Percentiles rank a stretch among this genome's conserved stretches.
These are phyloP conservation scores for Scalesia atractyloides DNA, from an alignment of 129 eudicot genomes.

Conservation along the genomic window DNA sequence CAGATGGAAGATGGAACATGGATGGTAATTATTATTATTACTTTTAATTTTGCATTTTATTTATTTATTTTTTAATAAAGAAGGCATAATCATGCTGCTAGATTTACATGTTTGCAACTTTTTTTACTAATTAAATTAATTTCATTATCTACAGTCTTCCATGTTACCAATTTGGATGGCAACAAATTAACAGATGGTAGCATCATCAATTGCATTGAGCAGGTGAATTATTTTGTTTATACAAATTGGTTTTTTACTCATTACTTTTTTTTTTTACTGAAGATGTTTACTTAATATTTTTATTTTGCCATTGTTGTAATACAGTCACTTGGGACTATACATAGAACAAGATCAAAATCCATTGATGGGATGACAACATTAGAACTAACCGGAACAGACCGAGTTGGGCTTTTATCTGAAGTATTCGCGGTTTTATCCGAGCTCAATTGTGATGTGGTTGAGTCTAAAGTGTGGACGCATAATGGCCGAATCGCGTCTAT, in stretches of 20 bases:
- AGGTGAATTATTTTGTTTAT: conserved; percentile 45
- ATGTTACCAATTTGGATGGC: conserved; percentile 85
- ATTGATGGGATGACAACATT: conserved; percentile 71
- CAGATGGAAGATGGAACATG: conserved; percentile 99
- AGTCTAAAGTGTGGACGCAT: conserved; percentile 91
- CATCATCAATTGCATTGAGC: conserved; percentile 72
- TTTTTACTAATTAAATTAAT: conserved; percentile 25
- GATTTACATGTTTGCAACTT: conserved; percentile 19
- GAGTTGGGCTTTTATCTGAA: conserved; percentile 86
- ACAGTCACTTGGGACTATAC: conserved; percentile 77
- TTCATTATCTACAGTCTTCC: conserved; percentile 66
- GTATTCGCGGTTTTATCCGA: conserved; percentile 81
- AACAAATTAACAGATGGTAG: conserved; percentile 71
- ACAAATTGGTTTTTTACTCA: neutral
- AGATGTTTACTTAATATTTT: neutral
- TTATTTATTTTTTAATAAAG: neutral
- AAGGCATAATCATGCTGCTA: conserved; percentile 23
- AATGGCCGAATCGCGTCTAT: conserved; percentile 84
- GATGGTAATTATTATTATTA: conserved; percentile 52
- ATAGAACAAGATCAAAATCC: conserved; percentile 46
- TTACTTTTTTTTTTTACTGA: neutral
- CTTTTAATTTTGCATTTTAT: too few species aligned
- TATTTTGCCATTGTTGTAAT: conserved; percentile 3
- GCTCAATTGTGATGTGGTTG: conserved; percentile 66
- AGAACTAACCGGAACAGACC: conserved; percentile 82